These are phyloP conservation scores for Cryptosporidium sp. DNA, from an alignment of 169 alveolate genomes.

Conservation along the genomic window DNA sequence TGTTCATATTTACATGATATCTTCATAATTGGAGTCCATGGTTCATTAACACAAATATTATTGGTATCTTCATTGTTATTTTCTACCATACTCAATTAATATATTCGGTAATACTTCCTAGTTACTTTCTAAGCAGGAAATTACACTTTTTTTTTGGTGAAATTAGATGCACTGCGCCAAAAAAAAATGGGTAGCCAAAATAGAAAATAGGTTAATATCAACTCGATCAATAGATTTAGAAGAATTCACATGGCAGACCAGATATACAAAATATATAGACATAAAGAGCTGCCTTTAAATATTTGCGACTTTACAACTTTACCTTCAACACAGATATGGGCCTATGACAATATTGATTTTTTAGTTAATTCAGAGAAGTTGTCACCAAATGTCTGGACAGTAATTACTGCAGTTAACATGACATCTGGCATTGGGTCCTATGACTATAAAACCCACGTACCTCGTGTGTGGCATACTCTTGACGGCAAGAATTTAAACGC, in stretches of 20 bases:
- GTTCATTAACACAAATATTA: not conserved
- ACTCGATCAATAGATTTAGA: not conserved
- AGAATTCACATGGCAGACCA: not conserved
- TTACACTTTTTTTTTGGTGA: not conserved
- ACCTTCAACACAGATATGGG: conserved; percentile 70
- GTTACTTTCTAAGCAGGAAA: not conserved
- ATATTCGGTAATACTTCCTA: not conserved
- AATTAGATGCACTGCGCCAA: conserved; percentile 14
- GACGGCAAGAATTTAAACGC: conserved; percentile 41
- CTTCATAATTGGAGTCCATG: conserved; percentile 41
- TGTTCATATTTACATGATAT: not conserved
- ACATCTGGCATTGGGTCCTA: conserved; percentile 70
- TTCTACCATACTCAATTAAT: not conserved
- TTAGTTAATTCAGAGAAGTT: conserved; percentile 3
- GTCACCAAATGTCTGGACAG: conserved; percentile 44
- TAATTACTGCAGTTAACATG: conserved; percentile 48
- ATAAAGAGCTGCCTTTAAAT: conserved; percentile 18
- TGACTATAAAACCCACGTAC: not conserved
- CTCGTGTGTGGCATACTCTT: conserved; percentile 22
- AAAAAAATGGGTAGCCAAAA: not conserved
- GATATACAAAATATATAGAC: conserved; percentile 8
- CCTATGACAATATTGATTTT: conserved; percentile 41
- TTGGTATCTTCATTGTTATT: not conserved
- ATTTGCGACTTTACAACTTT: conserved; percentile 24
- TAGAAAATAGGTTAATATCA: not conserved